These are phyloP conservation scores for Eucalyptus pauciflora DNA, from an alignment of 345 rosid species.

Conservation along the genomic window DNA sequence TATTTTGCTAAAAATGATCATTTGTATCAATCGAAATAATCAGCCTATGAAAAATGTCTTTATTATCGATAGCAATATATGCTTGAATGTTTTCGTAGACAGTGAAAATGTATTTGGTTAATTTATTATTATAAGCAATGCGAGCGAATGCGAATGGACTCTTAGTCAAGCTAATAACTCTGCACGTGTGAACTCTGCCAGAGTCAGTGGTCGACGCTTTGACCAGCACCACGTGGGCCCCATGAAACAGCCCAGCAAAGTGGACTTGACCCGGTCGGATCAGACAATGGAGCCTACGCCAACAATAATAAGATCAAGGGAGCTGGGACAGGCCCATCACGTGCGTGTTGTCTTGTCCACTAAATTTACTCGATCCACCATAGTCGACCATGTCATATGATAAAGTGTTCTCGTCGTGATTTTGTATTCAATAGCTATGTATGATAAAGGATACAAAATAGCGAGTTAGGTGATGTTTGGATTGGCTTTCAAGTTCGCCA, in stretches of 20 bases:
- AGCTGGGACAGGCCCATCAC: not conserved
- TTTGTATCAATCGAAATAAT: not conserved
- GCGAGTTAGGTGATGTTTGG: not conserved
- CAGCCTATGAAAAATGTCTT: not conserved
- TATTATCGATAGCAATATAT: not conserved
- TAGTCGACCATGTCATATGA: not conserved
- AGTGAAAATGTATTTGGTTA: not conserved
- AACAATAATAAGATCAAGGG: not conserved
- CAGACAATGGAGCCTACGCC: not conserved
- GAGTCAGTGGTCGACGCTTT: not conserved
- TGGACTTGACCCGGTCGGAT: not conserved
- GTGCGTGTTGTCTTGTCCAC: not conserved
- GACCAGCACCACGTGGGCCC: not conserved
- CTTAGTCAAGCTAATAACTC: no score
- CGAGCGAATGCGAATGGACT: no score
- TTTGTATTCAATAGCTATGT: not conserved
- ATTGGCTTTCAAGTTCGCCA: not conserved
- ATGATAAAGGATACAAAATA: not conserved
- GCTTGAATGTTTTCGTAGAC: fast-evolving
- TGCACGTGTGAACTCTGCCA: not conserved
- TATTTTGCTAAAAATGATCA: not conserved
- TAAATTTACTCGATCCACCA: not conserved
- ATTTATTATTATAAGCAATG: not conserved
- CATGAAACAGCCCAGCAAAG: not conserved
- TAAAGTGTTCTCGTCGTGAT: not conserved